A percentile compares a stretch with the other conserved stretches of the same genome.
Conservation (phyloP, 768 basidiomycete species). For the Jaapia argillacea region DNA sequence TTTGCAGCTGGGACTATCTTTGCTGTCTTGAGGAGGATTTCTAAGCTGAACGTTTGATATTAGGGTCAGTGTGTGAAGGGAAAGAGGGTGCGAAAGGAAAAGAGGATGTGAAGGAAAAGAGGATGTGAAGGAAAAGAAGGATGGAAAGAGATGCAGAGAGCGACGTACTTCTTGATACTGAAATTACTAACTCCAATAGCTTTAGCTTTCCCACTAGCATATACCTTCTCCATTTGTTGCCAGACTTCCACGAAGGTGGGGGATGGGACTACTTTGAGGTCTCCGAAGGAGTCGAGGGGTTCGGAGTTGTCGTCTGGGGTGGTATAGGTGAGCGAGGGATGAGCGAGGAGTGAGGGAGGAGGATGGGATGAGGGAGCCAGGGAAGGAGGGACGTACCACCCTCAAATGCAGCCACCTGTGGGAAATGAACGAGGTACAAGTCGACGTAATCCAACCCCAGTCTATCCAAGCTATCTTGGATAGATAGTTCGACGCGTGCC, state of each 20-base stretch:
- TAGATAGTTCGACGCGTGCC: constrained; percentile 15
- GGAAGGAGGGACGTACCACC: too few relatives aligned
- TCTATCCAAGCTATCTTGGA: constrained; percentile 18
- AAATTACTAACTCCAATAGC: constrained; percentile 56
- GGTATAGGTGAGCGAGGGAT: too few relatives aligned
- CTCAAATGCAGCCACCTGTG: constrained; percentile 23
- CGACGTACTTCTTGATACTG: constrained; percentile 39
- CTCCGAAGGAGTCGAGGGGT: constrained; percentile 24
- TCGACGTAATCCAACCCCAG: constrained; percentile 22
- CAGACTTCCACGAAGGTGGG: constrained; percentile 31
- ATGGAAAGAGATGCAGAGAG: too few relatives aligned
- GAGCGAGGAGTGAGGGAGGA: too few relatives aligned
- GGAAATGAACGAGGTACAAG: constrained; percentile 41
- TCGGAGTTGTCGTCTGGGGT: constrained; percentile 9
- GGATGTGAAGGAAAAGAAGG: too few relatives aligned
- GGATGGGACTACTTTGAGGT: constrained; percentile 19
- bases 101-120: too few relatives aligned
- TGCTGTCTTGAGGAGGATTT: constrained; percentile 17
- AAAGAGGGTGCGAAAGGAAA: too few relatives aligned
- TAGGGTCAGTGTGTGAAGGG: too few relatives aligned
- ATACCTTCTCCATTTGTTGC: constrained; percentile 40
- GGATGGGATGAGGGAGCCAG: too few relatives aligned
- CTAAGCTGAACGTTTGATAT: constrained; percentile 15
- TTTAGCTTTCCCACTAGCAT: constrained; percentile 33
- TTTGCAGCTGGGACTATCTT: constrained; percentile 26